Base-by-base conservation (phyloP, 1,284 basidiomycete genomes). In the Ustilago tritici region DNA sequence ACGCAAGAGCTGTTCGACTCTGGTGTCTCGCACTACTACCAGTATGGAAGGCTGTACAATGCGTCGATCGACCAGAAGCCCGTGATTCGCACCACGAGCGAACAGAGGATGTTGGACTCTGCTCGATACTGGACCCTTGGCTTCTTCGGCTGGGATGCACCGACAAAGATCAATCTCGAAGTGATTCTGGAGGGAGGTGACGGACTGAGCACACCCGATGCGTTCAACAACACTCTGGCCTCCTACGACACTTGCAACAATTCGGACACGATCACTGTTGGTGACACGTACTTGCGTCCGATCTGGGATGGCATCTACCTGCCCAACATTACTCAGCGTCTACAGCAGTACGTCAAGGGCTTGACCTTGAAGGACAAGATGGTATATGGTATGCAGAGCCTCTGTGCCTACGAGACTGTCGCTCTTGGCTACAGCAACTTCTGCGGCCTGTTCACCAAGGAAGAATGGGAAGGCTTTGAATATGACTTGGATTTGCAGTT, bases 371-470 rank as follows among this genome's bases (percentile, higher is more conserved):
- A 69, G 8, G 43, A 75, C 31, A 71, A 76, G 40, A 68, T 82
- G 61, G 70, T 83, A 12, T 79, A 76, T 34, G 77, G 78, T 31
- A 80, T 83, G 77, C 79, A 80, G 59, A 67, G 66, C 28, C 58
- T 92, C 86, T 85, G 83, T 52, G 70, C 80, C 17, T 83, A 81
- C 73, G 82, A 85, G 62, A 83, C 80, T 10, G 74, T 63, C 3
- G 74, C 77, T 17, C 55, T 82, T 6, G 83, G 82, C 28, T 83
- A 77, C 55, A 77, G 71, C n/a, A 52, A 82, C 66, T 98, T 96
- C 87, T 98, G 95, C 81, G 90, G 90, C 63, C 88, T 97, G 0
- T 97, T 97, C 87, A 95, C 93, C 0, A 89, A 92, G 83, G 91
- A 93, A 54, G 94, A 97, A 86, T 95, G 94, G 92, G 89, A 92